These are phyloP conservation scores for Boletus rex-veris DNA, from an alignment of 768 basidiomycete genomes.

Conservation along the genomic window DNA sequence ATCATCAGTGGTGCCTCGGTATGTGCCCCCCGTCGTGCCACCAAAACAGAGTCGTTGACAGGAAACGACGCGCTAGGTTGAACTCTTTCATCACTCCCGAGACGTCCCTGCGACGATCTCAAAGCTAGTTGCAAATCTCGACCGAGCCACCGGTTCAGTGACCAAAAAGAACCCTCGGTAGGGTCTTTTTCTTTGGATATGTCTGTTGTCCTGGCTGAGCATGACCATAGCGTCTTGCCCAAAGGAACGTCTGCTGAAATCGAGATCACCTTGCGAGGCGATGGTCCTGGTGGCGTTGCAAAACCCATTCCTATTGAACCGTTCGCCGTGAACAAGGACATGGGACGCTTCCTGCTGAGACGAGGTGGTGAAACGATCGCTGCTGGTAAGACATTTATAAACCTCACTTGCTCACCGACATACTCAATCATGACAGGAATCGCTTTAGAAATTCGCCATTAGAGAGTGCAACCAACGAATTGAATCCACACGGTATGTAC, in stretches of 20 bases:
- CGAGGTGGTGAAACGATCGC: conserved; percentile 92
- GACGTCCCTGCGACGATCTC: conserved; percentile 89
- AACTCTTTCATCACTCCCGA: conserved; percentile 91
- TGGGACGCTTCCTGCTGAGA: conserved; percentile 88
- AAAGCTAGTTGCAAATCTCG: conserved; percentile 74
- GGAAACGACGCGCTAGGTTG: conserved; percentile 50
- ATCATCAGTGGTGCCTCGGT: conserved; percentile 87
- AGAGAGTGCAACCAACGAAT: conserved; percentile 7
- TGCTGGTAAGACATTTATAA: conserved; percentile 54
- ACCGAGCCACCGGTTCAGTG: conserved; percentile 71
- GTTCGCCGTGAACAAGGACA: conserved; percentile 86
- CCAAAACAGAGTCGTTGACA: not conserved
- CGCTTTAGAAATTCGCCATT: conserved; percentile 38
- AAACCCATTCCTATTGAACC: conserved; percentile 82
- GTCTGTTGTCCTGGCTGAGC: conserved; percentile 4
- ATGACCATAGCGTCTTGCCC: conserved; percentile 64
- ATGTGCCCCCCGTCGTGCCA: conserved; percentile 17
- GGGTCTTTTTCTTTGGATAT: not conserved
- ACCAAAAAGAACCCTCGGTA: conserved; percentile 81
- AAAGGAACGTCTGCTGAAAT: conserved; percentile 85
- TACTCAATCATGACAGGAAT: conserved; percentile 37
- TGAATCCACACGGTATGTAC: conserved; percentile 10
- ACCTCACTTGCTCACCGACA: not conserved
- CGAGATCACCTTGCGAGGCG: conserved; percentile 68
- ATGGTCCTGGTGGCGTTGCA: conserved; percentile 39